These are phyloP conservation scores for Kwoniella europaea DNA, from an alignment of 768 basidiomycete species.

Conservation along the genomic window DNA sequence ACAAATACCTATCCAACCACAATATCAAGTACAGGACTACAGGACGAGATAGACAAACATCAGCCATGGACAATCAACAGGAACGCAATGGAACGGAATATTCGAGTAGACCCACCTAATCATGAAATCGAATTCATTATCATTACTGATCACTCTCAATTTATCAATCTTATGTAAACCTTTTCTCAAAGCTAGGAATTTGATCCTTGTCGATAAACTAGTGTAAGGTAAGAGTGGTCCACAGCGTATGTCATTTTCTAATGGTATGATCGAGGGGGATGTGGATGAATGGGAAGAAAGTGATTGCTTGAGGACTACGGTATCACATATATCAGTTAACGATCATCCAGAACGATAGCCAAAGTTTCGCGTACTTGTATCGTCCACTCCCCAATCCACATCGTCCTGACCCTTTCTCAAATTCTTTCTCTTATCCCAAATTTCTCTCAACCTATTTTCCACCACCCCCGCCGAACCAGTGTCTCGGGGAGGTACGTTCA, in stretches of 20 bases:
- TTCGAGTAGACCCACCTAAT: constrained; percentile 34
- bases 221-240: constrained; percentile 53
- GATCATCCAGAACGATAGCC: too few relatives aligned
- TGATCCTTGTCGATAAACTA: constrained; percentile 40
- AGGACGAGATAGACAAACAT: background rate
- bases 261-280: constrained; percentile 46
- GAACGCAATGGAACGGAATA: too few relatives aligned
- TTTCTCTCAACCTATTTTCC: constrained; percentile 19
- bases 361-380: constrained; percentile 21
- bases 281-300: constrained; percentile 28
- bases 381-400: constrained; percentile 25
- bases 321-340: too few relatives aligned
- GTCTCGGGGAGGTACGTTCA: constrained; percentile 41
- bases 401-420: constrained; percentile 12
- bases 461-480: background rate
- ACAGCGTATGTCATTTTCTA: constrained; percentile 55
- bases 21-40: constrained; percentile 48
- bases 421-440: constrained; percentile 18
- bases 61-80: background rate
- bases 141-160: constrained; percentile 35
- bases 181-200: constrained; percentile 49
- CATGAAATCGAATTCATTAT: constrained; percentile 46
- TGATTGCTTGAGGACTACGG: constrained; percentile 33
- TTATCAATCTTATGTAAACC: constrained; percentile 48
- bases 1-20: constrained; percentile 26